phyloP scores from a whole-genome alignment of 1,284 basidiomycete genomes.

The Ustilago bromivora region DNA sequence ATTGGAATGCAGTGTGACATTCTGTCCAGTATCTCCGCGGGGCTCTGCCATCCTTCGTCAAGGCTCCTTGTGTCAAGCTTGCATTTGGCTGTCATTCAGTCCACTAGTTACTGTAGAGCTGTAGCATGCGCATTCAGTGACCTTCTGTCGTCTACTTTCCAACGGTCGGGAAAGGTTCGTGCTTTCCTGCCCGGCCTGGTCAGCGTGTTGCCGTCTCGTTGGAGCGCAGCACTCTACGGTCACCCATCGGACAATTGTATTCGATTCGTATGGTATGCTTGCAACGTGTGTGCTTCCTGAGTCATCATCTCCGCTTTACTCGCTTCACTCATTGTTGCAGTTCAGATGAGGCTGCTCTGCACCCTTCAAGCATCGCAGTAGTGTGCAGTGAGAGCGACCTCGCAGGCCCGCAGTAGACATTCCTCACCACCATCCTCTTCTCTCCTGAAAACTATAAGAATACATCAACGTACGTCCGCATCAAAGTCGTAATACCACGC shows the following conservation, averaged over 20 bases:
- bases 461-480: not conserved
- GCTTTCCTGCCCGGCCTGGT: not conserved
- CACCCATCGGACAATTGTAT: not conserved
- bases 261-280: not conserved
- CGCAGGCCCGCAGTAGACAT: not conserved
- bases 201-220: not conserved
- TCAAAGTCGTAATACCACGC: not conserved
- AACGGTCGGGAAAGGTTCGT: not conserved
- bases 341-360: not conserved
- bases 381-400: not conserved
- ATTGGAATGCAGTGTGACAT: not conserved
- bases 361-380: not conserved
- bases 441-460: not conserved
- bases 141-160: slow-evolving; percentile 1
- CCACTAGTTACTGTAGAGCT: not conserved
- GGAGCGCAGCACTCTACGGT: not conserved
- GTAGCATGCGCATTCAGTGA: not conserved
- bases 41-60: not conserved
- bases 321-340: not conserved
- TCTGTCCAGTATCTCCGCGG: not conserved
- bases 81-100: slow-evolving; percentile 1
- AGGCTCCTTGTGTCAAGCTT: not conserved
- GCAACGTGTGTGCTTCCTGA: not conserved
- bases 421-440: not conserved
- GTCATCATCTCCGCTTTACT: not conserved